Base-by-base conservation (phyloP, 2,329 filamentous ascomycete species). In the Sarocladium brachiariae region DNA sequence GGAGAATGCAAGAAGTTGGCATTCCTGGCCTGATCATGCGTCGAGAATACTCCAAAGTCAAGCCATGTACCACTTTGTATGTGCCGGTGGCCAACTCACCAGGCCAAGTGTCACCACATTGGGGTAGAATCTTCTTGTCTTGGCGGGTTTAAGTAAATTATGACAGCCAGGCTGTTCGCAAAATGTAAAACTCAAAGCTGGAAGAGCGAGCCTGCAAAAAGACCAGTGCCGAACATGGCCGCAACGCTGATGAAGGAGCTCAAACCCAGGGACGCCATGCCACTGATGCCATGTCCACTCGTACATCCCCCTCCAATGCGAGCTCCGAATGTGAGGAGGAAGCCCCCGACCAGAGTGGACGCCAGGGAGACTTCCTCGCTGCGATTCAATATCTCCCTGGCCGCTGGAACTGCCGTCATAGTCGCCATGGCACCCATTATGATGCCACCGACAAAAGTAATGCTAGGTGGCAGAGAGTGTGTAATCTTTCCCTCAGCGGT, bases 251-350 rank as follows among this genome's bases (percentile, higher is more conserved):
- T 51, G 18, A 49, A 34, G 18, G 49, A 51, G 45, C 49, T 49
- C 14, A 51, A 16, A 2, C 49, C 35, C 49, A 53, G 34, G 27
- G 27, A 43, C 31, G 52, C 49, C 49, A 53, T 53, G 4, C 52
- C 52, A 16, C 52, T 53, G 23, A 53, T 53, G 8, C 52, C 52
- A 31, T 53, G 52, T 11, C 52, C 52, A 37, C 49, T 51, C n/a
- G 52, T 53, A 23, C 52, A 53, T 13, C 52, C 52, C 11, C 52
- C 52, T 11, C 33, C 52, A 3, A 51, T 49, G 9, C 52, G 49
- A 37, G 52, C 52, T n/a, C 52, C 52, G 19, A 53, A 50, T 4
- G 38, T 37, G 23, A 53, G 43, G 18, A 52, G 51, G 23, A 51
- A 46, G n/a, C 39, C 51, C 30, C 51, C 53, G 16, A 23, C 46